Base-by-base conservation (phyloP, 257 asterid genomes). In the Salvia splendens region DNA sequence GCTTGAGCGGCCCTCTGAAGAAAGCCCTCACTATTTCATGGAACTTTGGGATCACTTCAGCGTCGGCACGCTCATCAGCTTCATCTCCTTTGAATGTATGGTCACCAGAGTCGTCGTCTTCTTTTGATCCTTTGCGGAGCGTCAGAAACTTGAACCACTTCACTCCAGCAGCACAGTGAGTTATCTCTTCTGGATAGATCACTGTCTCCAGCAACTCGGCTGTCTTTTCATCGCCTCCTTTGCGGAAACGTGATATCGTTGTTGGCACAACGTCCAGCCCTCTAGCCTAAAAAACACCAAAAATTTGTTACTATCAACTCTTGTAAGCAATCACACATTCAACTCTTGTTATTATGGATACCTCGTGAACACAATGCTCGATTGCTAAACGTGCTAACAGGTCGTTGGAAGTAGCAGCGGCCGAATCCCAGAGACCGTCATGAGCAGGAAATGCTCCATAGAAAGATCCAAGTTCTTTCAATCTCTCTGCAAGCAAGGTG, bases 371-470 rank as follows among this genome's bases (percentile, higher is more conserved):
- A 51, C 98, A 93, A 38, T 90, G 98, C 48, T 93, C 98, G 55
- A 93, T 75, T 49, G 97, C 95, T 73, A 93, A 72, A 41, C 98
- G 96, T 43, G 96, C 89, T 77, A 80, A 66, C 78, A 93, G 59
- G 75, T 89, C 93, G 60, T 83, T 81, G 7, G 97, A 88, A 72
- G 98, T 93, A 60, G 91, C 90, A 61, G 67, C 78, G 16, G 98
- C 98, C 11, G 98, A 93, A 77, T 89, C 98, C 98, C 98, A 93
- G 53, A 93, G 91, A 57, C 98, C 98, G 68, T 93, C 98, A 65
- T 93, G 98, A 68, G 96, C 97, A 33, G 97, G 88, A 33, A 93
- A 80, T 24, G 96, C 98, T 73, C 98, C 97, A 63, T 93, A 93
- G 83, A 79, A 85, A 49, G 97, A 93, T 51, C 94, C 97, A 15